Conservation (phyloP, 306 rosid species). For the Morella rubra region DNA sequence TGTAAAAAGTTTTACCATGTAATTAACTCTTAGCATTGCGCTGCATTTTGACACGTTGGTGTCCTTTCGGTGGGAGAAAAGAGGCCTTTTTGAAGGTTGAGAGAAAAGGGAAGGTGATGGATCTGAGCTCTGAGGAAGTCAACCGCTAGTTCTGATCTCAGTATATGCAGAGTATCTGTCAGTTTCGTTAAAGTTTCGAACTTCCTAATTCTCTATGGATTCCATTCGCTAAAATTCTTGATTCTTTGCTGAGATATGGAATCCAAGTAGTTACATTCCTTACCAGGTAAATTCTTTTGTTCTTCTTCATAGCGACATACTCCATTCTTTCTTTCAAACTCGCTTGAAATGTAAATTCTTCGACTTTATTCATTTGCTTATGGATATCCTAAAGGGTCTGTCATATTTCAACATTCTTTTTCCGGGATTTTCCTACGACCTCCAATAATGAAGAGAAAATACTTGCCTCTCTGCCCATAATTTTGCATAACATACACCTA, state of each 20-base stretch:
- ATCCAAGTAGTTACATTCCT: slow-evolving; percentile 31
- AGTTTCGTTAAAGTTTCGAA: slow-evolving; percentile 29
- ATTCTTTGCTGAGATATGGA: slow-evolving; percentile 35
- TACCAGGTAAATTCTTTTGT: slow-evolving; percentile 36
- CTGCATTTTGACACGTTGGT: slow-evolving; percentile 23
- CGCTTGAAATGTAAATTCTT: slow-evolving; percentile 58
- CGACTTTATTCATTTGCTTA: slow-evolving; percentile 37
- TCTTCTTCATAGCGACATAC: slow-evolving; percentile 25
- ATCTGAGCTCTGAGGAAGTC: slow-evolving; percentile 42
- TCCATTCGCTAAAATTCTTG: slow-evolving; percentile 27
- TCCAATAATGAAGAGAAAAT: slow-evolving; percentile 38
- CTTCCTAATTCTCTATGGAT: slow-evolving; percentile 25
- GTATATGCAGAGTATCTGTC: slow-evolving; percentile 31
- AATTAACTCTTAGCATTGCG: slow-evolving; percentile 34
- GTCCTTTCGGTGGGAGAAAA: slow-evolving; percentile 30
- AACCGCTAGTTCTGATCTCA: slow-evolving; percentile 44
- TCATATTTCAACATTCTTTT: slow-evolving; percentile 30
- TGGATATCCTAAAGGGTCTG: slow-evolving; percentile 40
- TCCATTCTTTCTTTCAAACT: slow-evolving; percentile 34
- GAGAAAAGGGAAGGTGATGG: slow-evolving; percentile 38
- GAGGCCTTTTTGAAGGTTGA: slow-evolving; percentile 19
- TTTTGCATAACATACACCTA: slow-evolving; percentile 14
- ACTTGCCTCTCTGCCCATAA: slow-evolving; percentile 46
- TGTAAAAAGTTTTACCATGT: slow-evolving; percentile 35
- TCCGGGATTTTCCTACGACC: slow-evolving; percentile 32